Evolutionary conservation across 1,139 yeast species (phyloP), one percentile per base, ranked within the genome.

Genomic region (Kodamaea sp.): DNA sequence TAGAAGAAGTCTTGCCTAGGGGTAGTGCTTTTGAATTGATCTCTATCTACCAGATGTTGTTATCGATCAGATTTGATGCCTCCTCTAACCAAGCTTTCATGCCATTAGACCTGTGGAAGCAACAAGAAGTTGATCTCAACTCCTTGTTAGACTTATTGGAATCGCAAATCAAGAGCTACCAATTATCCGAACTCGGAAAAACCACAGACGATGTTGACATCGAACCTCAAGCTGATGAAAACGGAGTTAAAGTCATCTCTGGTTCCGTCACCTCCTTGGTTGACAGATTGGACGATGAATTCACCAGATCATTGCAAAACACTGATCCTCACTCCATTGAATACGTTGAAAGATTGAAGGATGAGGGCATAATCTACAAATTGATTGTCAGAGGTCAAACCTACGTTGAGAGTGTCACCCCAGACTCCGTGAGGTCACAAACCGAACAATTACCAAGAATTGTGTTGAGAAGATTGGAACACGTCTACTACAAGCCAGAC

Each of bases 291-390:
- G 97, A 90, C 59, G 97, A 92, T 55, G 99, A 94, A 67, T 83
- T 90, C 53, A 85, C 86, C 44, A 80, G 84, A 50, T 88, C 95
- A 32, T 75, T 92, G 51, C 90, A 90, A 60, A 79, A 80, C 50
- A 82, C 88, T 51, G 97, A 92, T 59, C 96, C 97, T 32, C 97
- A 92, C 60, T 86, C 97, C 20, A 82, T 87, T 41, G 98, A 94
- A 61, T 94, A 92, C 62, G 78, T 92, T 48, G 89, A 84, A 50
- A 79, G 97, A 59, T 76, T 94, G 59, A 83, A 85, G 61, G 96
- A 90, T 62, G 98, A 92, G 66, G 74, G 81, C 44, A 68, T 69
- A 29, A 73, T 92, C 38, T 92, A 90, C 68, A 73, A 75, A 38
- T 73, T 88, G 57, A 76, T 92, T 46, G 76, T 92, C 40, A 80